phyloP scores from a whole-genome alignment of 331 rosid genomes.

The Erythrophleum ivorense region DNA sequence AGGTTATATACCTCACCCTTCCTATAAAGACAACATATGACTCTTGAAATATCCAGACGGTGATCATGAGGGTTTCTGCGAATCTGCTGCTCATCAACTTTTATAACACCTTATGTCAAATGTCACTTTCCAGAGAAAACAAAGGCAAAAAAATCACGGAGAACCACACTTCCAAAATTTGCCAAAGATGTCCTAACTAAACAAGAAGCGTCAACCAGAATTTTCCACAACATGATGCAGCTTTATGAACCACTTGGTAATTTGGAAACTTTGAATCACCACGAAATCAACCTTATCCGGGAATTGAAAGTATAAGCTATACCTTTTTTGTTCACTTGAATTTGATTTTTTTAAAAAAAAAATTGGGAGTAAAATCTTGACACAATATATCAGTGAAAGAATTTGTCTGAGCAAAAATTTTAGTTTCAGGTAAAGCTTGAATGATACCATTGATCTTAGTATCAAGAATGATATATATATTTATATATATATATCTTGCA shows the following conservation, averaged over 20 bases:
- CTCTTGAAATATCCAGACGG: neutral
- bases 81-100: conserved; percentile 3
- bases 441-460: too few relatives aligned
- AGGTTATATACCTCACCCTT: neutral
- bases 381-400: too few relatives aligned
- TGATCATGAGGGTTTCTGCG: neutral
- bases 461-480: too few relatives aligned
- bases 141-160: neutral
- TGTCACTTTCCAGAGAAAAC: conserved; percentile 19
- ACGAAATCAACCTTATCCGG: too few relatives aligned
- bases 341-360: too few relatives aligned
- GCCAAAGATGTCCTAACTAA: neutral
- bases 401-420: too few relatives aligned
- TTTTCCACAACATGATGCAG: conserved; percentile 9
- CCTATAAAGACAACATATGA: too few relatives aligned
- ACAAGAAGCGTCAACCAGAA: neutral
- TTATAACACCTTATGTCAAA: neutral
- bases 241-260: neutral
- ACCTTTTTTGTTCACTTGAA: too few relatives aligned
- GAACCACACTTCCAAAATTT: neutral
- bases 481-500: too few relatives aligned
- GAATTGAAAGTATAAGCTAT: too few relatives aligned
- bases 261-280: neutral
- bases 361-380: too few relatives aligned
- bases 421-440: too few relatives aligned